Percentiles rank a stretch among this genome's conserved stretches.
These are phyloP conservation scores for Penicillium occitanis DNA, from an alignment of 2,329 filamentous ascomycete species.

Conservation along the genomic window DNA sequence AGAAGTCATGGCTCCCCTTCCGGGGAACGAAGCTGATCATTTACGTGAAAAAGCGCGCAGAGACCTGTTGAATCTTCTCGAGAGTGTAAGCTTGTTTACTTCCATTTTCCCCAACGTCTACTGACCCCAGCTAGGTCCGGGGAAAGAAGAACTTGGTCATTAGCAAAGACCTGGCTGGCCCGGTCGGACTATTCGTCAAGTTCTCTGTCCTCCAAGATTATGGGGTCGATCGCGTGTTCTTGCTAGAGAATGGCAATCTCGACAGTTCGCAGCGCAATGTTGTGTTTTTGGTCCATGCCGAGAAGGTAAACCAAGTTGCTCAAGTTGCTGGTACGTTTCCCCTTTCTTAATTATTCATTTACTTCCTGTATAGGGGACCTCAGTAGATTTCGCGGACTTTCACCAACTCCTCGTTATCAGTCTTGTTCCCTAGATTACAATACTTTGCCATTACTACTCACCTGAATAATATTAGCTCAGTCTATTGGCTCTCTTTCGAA, in stretches of 20 bases:
- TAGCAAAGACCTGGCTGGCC: slow-evolving; percentile 84
- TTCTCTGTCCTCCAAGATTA: slow-evolving; percentile 95
- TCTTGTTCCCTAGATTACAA: slow-evolving; percentile 55
- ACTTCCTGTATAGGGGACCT: slow-evolving; percentile 45
- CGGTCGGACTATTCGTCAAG: slow-evolving; percentile 87
- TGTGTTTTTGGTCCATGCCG: slow-evolving; percentile 87
- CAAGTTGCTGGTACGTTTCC: slow-evolving; percentile 78
- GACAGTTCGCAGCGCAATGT: slow-evolving; percentile 94
- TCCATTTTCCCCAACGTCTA: slow-evolving; percentile 21
- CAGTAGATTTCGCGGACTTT: slow-evolving; percentile 60
- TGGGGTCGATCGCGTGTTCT: slow-evolving; percentile 96
- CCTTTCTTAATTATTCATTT: no score
- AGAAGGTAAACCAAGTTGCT: slow-evolving; percentile 80
- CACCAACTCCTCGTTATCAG: slow-evolving; percentile 57
- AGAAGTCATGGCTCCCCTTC: slow-evolving; percentile 43
- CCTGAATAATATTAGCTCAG: slow-evolving; percentile 33
- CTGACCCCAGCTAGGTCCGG: slow-evolving; percentile 68
- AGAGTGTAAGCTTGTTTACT: slow-evolving; percentile 74
- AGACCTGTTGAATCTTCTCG: slow-evolving; percentile 85
- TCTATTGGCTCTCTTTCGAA: slow-evolving; percentile 46
- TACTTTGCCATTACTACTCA: slow-evolving; percentile 10
- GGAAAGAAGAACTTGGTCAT: slow-evolving; percentile 98
- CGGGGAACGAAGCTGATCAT: slow-evolving; percentile 48
- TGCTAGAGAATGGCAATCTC: slow-evolving; percentile 92
- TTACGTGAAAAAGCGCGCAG: slow-evolving; percentile 66